A percentile compares a stretch with the other conserved stretches of the same genome.
Conservation (phyloP, 768 basidiomycete species). For the Tulasnella sp. region DNA sequence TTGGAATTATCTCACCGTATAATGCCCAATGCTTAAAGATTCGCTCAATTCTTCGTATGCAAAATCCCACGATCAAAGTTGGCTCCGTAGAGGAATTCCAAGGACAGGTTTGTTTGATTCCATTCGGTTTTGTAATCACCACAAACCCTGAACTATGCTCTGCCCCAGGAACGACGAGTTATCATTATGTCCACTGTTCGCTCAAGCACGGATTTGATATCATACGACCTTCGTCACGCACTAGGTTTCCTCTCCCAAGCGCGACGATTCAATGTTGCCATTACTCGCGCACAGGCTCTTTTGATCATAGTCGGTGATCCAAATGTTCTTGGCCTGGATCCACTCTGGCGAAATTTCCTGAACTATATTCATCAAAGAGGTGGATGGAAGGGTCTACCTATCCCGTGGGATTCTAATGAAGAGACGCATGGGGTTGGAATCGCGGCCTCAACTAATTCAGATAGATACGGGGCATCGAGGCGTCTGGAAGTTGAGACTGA, state of each 20-base stretch:
- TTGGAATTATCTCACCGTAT: constrained; percentile 33
- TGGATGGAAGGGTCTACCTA: constrained; percentile 39
- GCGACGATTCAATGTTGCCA: constrained; percentile 47
- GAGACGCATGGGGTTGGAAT: not conserved
- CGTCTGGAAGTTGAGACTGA: constrained; percentile 9
- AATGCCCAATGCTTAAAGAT: constrained; percentile 29
- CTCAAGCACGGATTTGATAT: constrained; percentile 38
- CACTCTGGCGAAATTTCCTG: constrained; percentile 47
- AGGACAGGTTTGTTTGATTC: constrained; percentile 26
- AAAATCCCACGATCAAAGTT: constrained; percentile 23
- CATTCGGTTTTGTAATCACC: not conserved
- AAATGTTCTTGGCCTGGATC: constrained; percentile 44
- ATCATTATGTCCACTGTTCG: constrained; percentile 49
- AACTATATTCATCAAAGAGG: constrained; percentile 42
- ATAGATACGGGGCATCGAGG: not conserved
- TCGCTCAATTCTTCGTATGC: constrained; percentile 20
- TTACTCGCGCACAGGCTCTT: constrained; percentile 49
- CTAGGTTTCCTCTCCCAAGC: constrained; percentile 46
- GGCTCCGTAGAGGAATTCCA: constrained; percentile 33
- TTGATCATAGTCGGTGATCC: constrained; percentile 50
- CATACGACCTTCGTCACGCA: constrained; percentile 40
- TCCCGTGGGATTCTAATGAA: constrained; percentile 4
- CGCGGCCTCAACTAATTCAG: not conserved
- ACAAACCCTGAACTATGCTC: not conserved
- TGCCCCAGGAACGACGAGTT: constrained; percentile 38